A percentile compares a stretch with the other conserved stretches of the same genome.
Conservation (phyloP, 345 rosid species). For the Lepidium aucheri region DNA sequence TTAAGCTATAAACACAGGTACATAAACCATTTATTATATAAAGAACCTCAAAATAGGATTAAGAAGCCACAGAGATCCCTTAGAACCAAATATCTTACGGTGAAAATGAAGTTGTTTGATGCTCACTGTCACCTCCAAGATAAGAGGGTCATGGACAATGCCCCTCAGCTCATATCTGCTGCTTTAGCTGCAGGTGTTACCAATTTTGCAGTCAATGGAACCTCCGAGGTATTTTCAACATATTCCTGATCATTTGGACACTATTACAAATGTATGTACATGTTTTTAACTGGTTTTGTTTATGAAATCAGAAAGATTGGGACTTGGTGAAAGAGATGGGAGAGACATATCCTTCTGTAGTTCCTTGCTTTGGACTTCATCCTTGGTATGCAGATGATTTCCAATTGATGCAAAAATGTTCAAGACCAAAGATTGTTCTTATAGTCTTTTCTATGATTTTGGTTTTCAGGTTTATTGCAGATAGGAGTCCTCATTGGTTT, state of each 20-base stretch:
- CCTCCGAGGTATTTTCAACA: conserved; percentile 40
- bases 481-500: conserved; percentile 72
- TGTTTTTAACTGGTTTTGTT: neutral
- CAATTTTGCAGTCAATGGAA: conserved; percentile 77
- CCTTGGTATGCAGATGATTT: conserved; percentile 47
- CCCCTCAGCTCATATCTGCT: conserved; percentile 47
- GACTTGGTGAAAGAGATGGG: conserved; percentile 68
- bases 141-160: conserved; percentile 49
- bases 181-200: conserved; percentile 52
- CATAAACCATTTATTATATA: neutral
- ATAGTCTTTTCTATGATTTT: neutral
- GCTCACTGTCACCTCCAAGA: conserved; percentile 97
- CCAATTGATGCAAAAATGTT: neutral
- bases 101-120: conserved; percentile 59
- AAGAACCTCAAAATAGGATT: neutral
- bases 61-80: neutral
- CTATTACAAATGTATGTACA: neutral
- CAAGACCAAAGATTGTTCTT: neutral
- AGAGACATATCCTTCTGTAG: conserved; percentile 49
- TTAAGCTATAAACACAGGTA: neutral
- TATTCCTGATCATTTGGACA: neutral
- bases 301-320: conserved; percentile 62
- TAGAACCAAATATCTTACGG: neutral
- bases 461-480: conserved; percentile 48
- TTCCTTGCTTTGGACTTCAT: conserved; percentile 88